These are phyloP conservation scores for Auricularia cornea DNA, from an alignment of 768 basidiomycete genomes.

Conservation along the genomic window DNA sequence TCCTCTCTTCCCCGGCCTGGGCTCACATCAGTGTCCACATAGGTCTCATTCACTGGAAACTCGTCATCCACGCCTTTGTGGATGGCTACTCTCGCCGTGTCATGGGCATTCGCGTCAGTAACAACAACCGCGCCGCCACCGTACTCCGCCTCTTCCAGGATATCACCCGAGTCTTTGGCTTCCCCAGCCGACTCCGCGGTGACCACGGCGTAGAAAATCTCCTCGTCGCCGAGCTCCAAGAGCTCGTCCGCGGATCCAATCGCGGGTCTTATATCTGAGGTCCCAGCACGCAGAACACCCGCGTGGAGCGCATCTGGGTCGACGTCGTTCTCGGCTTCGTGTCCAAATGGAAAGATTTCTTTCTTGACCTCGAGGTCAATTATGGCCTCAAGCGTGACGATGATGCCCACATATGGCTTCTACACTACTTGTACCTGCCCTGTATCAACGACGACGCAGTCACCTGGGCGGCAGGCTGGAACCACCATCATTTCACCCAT, in stretches of 20 bases:
- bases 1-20: too few species aligned
- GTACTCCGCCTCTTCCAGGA: conserved; percentile 8
- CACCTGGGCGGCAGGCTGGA: conserved; percentile 29
- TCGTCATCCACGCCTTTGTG: conserved; percentile 24
- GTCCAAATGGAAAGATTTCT: conserved; percentile 37
- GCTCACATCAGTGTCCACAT: not conserved
- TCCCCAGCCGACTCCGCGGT: conserved; percentile 11
- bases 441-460: conserved; percentile 23
- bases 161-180: not conserved
- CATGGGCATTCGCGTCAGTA: conserved; percentile 14
- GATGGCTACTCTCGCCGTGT: conserved; percentile 15
- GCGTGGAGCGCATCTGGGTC: conserved; percentile 33
- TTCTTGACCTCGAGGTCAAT: conserved; percentile 34
- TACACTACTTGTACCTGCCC: conserved; percentile 30
- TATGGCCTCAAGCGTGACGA: conserved; percentile 19
- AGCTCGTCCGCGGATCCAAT: conserved; percentile 3
- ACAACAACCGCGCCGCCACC: conserved; percentile 20
- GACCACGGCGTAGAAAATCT: conserved; percentile 17
- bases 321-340: conserved; percentile 29
- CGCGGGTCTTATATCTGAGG: conserved; percentile 18
- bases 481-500: conserved; percentile 21
- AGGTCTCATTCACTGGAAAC: conserved; percentile 21
- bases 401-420: conserved; percentile 31
- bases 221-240: conserved; percentile 13
- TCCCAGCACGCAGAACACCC: conserved; percentile 34